A percentile compares a stretch with the other conserved stretches of the same genome.
These are phyloP conservation scores for Trichophaea hybrida DNA, from an alignment of 2,329 filamentous ascomycete species.

Conservation along the genomic window DNA sequence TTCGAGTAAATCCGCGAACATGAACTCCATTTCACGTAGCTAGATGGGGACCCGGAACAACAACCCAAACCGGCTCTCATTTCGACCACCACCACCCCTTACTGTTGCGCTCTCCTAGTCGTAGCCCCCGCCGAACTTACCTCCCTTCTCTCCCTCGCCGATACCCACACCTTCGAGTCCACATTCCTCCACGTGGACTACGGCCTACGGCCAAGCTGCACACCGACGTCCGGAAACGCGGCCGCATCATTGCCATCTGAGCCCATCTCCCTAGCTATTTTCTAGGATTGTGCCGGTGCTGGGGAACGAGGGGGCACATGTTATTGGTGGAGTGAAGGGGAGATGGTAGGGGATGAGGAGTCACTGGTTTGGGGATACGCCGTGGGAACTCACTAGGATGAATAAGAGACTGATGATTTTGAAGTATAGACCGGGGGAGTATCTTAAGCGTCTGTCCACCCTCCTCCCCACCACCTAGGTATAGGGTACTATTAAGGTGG, in stretches of 20 bases:
- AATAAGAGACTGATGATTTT: slow-evolving; percentile 21
- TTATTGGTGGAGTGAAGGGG: background rate
- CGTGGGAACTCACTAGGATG: slow-evolving; percentile 14
- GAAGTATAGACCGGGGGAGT: slow-evolving; percentile 16
- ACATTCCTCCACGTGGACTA: background rate
- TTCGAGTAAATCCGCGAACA: too few species aligned
- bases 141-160: background rate
- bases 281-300: slow-evolving; percentile 16
- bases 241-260: slow-evolving; percentile 18
- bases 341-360: background rate
- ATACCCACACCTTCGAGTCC: background rate
- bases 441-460: slow-evolving; percentile 19
- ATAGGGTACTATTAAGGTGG: background rate
- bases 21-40: too few species aligned
- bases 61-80: background rate
- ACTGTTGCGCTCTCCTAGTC: background rate
- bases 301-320: slow-evolving; percentile 3
- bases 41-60: too few species aligned
- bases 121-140: background rate
- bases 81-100: too few species aligned
- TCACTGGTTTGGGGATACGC: slow-evolving; percentile 3
- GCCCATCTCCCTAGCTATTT: slow-evolving; percentile 12
- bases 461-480: background rate
- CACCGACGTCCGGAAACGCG: slow-evolving; percentile 14
- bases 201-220: background rate